Evolutionary conservation across 768 basidiomycete genomes (phyloP), one percentile per base, ranked within the genome.

Genomic region (Auricularia auricula-judae): DNA sequence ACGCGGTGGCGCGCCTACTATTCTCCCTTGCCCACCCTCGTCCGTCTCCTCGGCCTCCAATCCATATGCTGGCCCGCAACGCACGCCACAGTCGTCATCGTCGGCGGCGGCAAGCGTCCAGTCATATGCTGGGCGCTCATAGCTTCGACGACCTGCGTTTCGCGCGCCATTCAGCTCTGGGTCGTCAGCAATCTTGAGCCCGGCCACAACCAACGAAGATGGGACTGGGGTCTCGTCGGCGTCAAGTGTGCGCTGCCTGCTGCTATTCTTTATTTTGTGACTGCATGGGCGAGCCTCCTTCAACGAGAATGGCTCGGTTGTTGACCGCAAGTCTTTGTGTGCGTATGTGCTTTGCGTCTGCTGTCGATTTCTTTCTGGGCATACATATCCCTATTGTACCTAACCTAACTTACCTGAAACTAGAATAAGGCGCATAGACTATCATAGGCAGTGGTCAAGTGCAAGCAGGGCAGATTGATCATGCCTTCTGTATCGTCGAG

Each of bases 31-130:
- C 84, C 95, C 3, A 92, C 94, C 1, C 84, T 98, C 67, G 89
- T 97, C 70, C 88, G 96, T 16, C 85, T 98, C 3, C 81, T 98
- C 64, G 95, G 92, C 0, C 79, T 98, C 0, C 96, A 98, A 72
- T 91, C 91, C 18, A 94, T 98, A 65, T 98, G 95, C 76, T 98
- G 94, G 94, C 92, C 93, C 1, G 87, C 91, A 3, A 97, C 94
- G 3, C 89, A 92, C 68, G 74, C 92, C 44, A 95, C 92, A 1
- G 84, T 96, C 36, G 82, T 79, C 63, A 76, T 93, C 61, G 80
- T 98, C 56, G 86, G 87, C 36, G 79, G 85, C 63, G 80, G 82
- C 18, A 79, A 77, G 39, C 83, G 93, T 8, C 92, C 93, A 0
- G 86, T 91, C n/a, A 76, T 89, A 3, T 88, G 85, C 62, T 98